Evolutionary conservation across 768 basidiomycete genomes (phyloP), one percentile per base, ranked within the genome.

Genomic region (Tricholoma hemisulphureum): DNA sequence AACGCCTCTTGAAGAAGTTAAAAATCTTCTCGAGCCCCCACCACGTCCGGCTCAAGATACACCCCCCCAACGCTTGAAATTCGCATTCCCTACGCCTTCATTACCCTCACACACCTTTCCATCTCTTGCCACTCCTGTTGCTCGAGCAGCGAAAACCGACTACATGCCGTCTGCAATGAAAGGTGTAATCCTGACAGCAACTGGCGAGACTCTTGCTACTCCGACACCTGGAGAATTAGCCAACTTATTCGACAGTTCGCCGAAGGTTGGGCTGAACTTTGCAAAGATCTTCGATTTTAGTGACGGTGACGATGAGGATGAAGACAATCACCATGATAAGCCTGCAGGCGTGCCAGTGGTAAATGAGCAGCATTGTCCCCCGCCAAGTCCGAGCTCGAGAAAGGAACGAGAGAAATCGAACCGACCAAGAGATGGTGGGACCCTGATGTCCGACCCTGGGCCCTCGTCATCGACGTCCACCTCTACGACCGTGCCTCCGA

Each of bases 121-220:
- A 37, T 65, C 71, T 9, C 74, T 85, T 56, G 79, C 81, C 46
- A 88, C 88, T 2, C 87, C 88, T 0, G 70, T 80, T 13, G 75
- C 69, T 26, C 79, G 82, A 28, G 60, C 73, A 6, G 63, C 69
- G 10, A 67, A 67, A 53, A 60, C 67, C 26, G 76, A 77, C 10
- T 68, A 62, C 21, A 67, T 75, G 29, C 77, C 76, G 2, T 84
- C 82, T 3, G 86, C 86, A 1, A 88, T 88, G 86, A 87, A 87
- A 67, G 86, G 92, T 2, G 88, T 94, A 35, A 79, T 94, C 28
- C 77, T 93, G 34, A 92, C 92, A 0, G 76, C 86, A 7, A 92
- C 92, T 0, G 91, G 92, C 7, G 85, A 92, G 66, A 75, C 80
- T 1, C 75, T 93, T 6, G 77, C 83, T 3, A 94, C 91, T 11